Evolutionary conservation across 768 basidiomycete species (phyloP), one percentile per base, ranked within the genome.

Genomic region (Mycena filopes): DNA sequence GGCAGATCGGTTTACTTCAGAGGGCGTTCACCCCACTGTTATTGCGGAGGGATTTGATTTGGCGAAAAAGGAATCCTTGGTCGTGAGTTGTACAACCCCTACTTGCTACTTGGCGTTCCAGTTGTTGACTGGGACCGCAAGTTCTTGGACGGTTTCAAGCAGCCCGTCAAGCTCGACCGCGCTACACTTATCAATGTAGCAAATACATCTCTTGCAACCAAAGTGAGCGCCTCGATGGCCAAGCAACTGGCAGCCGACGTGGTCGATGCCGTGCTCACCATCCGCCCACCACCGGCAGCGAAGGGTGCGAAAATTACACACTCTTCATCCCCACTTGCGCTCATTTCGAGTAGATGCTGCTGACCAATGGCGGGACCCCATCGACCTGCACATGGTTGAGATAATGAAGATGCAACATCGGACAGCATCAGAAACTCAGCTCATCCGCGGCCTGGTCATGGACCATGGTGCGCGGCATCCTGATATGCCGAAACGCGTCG

Each of bases 391-490:
- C 81, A 99, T 99, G 98, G 83, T 99, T 55, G 98, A 99, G 81
- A 90, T 99, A 67, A 99, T 99, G 98, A 99, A 99, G 83, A 99
- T 99, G 98, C 97, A 98, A 78, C 98, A 99, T 81, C 92, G 96
- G 72, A 96, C 92, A 45, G 95, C 98, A 67, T 95, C 95, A 25
- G 98, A 99, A 78, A 99, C 98, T 31, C 93, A 98, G 76, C 88
- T 99, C 41, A 83, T 99, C 72, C 92, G 94, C 71, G 98, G 98
- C 38, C 85, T 99, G 62, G 98, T 99, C 47, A 85, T 99, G 71
- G 98, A 99, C 80, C 97, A 99, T 75, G 97, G 98, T 70, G 94
- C 94, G 60, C 84, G 98, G 69, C 98, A 99, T 80, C 97, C 98
- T 13, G 98, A 99, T 79, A 99, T 99, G 98, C 96, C 98, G 40